Evolutionary conservation across 305 asterid species (phyloP), one percentile per base, ranked within the genome.

Genomic region (Fraxinus greggii): DNA sequence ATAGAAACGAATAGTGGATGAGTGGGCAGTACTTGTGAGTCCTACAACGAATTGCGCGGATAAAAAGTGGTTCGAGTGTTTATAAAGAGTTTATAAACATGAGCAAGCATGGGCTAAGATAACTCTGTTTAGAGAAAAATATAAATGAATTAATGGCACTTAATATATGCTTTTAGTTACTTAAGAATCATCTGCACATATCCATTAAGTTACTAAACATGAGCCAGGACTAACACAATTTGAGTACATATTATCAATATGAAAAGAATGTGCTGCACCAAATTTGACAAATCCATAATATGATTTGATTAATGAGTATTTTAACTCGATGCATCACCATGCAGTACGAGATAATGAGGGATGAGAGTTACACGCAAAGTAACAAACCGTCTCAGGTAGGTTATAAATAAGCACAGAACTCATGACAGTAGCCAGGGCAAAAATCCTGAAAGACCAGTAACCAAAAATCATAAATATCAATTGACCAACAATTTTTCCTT

Each of bases 341-440:
- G 15, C 33, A 65, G 7, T 5, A 65, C 15, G 7, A 26, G 35
- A 65, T 65, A 26, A 23, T 12, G 81, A 72, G 78, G 21, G 75
- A 79, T 75, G 56, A 69, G 48, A 33, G 84, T 79, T 78, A 78
- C 79, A 83, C 86, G 85, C 56, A 77, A 86, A 86, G 86, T 31
- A 85, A 88, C 92, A 79, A 78, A 96, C 99, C 92, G 98, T 96
- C 90, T 96, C 99, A 72, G 99, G 99, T 65, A 96, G 94, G 88
- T 96, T 96, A 81, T 96, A 96, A 77, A 96, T 83, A 69, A 96
- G 98, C 87, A 96, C 99, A 38, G 99, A 96, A 82, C 99, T 96
- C 95, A 96, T 88, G 54, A 96, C 97, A 78, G 98, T 92, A 80
- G 99, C 99, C 87, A 96, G 89, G 81, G 98, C 98, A 83, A 95